Evolutionary conservation across 2,329 filamentous ascomycete species (phyloP).

Genomic region (Setomelanomma holmii): DNA sequence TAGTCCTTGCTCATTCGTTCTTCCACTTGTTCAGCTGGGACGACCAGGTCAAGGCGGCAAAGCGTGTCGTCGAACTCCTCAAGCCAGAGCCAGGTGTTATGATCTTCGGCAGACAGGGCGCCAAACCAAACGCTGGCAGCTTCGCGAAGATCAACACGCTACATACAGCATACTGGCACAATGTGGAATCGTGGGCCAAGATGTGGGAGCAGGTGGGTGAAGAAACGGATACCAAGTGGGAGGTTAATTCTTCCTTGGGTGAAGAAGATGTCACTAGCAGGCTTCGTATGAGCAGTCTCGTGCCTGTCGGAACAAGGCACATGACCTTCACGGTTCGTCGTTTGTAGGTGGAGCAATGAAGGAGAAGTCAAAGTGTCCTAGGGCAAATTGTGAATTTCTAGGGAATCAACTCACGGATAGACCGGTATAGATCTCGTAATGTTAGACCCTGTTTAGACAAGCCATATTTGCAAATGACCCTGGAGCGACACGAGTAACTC

Average conservation of each 20-base stretch:
- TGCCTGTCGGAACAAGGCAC: conserved; percentile 32
- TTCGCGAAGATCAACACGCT: conserved; percentile 23
- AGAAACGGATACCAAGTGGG: conserved; percentile 47
- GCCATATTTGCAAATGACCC: neutral
- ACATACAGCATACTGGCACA: conserved; percentile 45
- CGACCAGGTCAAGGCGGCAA: conserved; percentile 47
- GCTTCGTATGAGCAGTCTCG: conserved; percentile 20
- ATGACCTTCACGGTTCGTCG: conserved; percentile 37
- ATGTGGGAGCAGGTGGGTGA: conserved; percentile 51
- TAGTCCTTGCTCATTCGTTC: conserved; percentile 52
- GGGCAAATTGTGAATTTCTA: too few species aligned
- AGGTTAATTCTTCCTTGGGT: conserved; percentile 37
- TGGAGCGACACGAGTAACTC: neutral
- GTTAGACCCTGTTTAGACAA: neutral
- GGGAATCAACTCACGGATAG: neutral
- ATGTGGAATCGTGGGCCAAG: conserved; percentile 43
- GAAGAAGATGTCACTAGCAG: conserved; percentile 31
- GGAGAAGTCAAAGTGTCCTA: too few species aligned
- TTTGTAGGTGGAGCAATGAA: conserved; percentile 10
- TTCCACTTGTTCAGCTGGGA: conserved; percentile 55
- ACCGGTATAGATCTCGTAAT: neutral
- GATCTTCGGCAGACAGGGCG: conserved; percentile 51
- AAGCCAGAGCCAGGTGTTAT: conserved; percentile 44
- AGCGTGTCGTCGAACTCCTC: conserved; percentile 41
- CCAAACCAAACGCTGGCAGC: conserved; percentile 37